These are phyloP conservation scores for Talaromyces funiculosus DNA, from an alignment of 2,329 filamentous ascomycete genomes.

Conservation along the genomic window DNA sequence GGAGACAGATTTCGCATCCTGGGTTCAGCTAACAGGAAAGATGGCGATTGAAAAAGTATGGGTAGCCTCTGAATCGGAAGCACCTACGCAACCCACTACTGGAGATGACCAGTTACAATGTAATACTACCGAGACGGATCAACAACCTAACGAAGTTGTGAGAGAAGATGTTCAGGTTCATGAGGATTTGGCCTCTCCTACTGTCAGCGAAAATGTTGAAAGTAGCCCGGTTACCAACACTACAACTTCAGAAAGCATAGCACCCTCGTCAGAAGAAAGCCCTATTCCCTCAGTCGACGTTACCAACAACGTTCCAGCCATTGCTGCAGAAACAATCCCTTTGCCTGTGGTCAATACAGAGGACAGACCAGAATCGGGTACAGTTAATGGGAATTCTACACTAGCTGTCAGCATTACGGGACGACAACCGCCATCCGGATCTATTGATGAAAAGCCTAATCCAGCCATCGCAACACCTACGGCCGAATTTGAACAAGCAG, in stretches of 20 bases:
- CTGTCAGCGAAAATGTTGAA: not conserved
- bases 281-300: not conserved
- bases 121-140: not conserved
- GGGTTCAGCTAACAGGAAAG: slow-evolving; percentile 72
- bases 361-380: not conserved
- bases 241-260: not conserved
- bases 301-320: not conserved
- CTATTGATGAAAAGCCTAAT: not conserved
- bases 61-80: slow-evolving; percentile 18
- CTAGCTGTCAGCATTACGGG: not conserved
- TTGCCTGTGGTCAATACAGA: not conserved
- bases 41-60: slow-evolving; percentile 64
- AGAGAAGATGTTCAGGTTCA: slow-evolving; percentile 11
- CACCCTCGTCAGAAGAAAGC: not conserved
- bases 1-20: slow-evolving; percentile 71
- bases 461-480: not conserved
- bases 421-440: not conserved
- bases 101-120: not conserved
- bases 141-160: not conserved
- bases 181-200: not conserved
- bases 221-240: not conserved
- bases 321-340: not conserved
- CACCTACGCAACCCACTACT: not conserved
- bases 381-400: not conserved
- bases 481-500: not conserved